Percentiles rank a stretch among this genome's conserved stretches.
Conservation (phyloP, 352 stramenopile species). For the Phytophthora fragariaefolia region DNA sequence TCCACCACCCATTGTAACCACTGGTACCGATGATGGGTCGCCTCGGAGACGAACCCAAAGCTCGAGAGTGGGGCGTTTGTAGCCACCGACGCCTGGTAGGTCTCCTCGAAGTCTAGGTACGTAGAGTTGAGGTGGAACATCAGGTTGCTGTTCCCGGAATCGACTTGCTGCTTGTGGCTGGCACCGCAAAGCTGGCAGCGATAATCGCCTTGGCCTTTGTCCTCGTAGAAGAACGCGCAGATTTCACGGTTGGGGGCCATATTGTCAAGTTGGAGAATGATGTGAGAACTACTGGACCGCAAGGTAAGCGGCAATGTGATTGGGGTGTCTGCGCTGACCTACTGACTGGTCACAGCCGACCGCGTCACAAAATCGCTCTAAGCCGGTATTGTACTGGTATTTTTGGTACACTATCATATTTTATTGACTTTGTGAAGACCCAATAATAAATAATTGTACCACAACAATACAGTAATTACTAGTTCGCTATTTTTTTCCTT, state of each 20-base stretch:
- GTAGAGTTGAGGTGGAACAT: conserved; percentile 3
- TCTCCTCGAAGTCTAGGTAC: conserved; percentile 13
- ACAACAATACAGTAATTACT: no score
- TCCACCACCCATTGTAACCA: conserved; percentile 11
- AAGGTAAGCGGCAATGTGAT: background rate
- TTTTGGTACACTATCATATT: conserved; percentile 4
- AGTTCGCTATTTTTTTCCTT: conserved; percentile 3
- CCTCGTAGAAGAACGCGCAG: conserved; percentile 15
- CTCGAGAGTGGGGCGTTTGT: background rate
- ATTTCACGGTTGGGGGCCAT: conserved; percentile 21
- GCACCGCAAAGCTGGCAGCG: conserved; percentile 16
- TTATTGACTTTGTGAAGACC: background rate
- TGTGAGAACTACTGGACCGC: no score
- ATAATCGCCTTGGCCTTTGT: background rate
- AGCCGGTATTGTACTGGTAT: conserved; percentile 9
- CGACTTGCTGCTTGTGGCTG: conserved; percentile 8
- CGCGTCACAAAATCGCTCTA: conserved; percentile 1
- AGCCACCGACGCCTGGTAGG: background rate
- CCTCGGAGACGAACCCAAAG: conserved; percentile 12
- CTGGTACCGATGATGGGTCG: conserved; percentile 8
- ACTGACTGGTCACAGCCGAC: background rate
- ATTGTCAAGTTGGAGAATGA: background rate
- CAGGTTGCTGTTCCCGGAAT: background rate
- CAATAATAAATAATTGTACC: conserved; percentile 12
- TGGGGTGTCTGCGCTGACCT: background rate